These are phyloP conservation scores for Kodamaea arcana DNA, from an alignment of 1,139 yeast genomes.

Conservation along the genomic window DNA sequence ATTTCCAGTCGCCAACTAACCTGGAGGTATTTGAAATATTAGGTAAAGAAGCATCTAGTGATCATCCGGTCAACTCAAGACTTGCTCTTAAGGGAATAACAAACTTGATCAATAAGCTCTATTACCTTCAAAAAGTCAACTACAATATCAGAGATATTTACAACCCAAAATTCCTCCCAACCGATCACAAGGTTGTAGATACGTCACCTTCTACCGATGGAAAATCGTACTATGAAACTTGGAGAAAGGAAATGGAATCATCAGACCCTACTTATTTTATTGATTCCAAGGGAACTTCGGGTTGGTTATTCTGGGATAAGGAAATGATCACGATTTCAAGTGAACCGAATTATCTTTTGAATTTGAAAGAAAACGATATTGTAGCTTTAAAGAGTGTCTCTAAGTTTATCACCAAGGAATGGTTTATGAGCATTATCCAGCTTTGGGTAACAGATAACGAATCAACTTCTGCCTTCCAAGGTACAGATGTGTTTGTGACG, in stretches of 20 bases:
- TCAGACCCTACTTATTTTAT: conserved; percentile 49
- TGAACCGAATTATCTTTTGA: conserved; percentile 20
- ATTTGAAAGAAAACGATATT: conserved; percentile 36
- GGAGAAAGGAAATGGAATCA: conserved; percentile 54
- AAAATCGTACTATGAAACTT: conserved; percentile 37
- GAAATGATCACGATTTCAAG: conserved; percentile 45
- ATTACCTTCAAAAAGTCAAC: conserved; percentile 48
- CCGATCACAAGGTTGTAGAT: conserved; percentile 38
- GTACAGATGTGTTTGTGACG: conserved; percentile 54
- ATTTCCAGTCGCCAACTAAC: conserved; percentile 47
- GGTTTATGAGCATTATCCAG: conserved; percentile 54
- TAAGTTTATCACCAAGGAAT: conserved; percentile 43
- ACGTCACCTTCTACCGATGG: conserved; percentile 31
- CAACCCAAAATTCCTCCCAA: conserved; percentile 37
- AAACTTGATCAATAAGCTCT: conserved; percentile 50
- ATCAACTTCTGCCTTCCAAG: conserved; percentile 56
- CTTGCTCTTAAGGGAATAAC: conserved; percentile 62
- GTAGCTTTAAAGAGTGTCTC: conserved; percentile 45
- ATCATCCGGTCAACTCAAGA: conserved; percentile 71
- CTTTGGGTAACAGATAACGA: conserved; percentile 66
- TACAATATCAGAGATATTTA: conserved; percentile 49
- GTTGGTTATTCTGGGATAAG: conserved; percentile 81
- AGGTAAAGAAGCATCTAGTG: conserved; percentile 52
- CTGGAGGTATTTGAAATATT: conserved; percentile 44
- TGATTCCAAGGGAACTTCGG: conserved; percentile 54